These are phyloP conservation scores for Clavulina sp. DNA, from an alignment of 768 basidiomycete genomes.

Conservation along the genomic window DNA sequence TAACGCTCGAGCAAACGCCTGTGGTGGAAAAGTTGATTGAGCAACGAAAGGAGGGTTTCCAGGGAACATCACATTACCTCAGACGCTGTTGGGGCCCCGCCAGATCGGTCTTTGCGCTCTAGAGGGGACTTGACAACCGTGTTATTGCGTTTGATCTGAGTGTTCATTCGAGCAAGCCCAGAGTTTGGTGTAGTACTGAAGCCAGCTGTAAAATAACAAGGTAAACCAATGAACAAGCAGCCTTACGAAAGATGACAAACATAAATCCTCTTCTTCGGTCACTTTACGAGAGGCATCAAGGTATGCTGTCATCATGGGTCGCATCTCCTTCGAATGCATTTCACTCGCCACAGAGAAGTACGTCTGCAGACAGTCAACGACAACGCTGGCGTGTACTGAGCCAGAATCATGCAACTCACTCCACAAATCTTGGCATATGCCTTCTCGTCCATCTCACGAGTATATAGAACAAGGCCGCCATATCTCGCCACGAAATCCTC, in stretches of 20 bases:
- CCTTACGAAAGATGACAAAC: neutral
- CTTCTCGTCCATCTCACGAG: conserved; percentile 90
- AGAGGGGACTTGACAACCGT: conserved; percentile 68
- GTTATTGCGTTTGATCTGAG: conserved; percentile 34
- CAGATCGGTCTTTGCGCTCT: conserved; percentile 39
- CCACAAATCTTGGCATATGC: conserved; percentile 81
- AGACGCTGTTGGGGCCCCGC: conserved; percentile 47
- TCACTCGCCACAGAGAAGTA: conserved; percentile 81
- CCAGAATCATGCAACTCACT: conserved; percentile 28
- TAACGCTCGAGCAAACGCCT: conserved; percentile 63
- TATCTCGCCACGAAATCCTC: conserved; percentile 78
- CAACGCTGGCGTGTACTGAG: neutral
- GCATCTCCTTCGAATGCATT: conserved; percentile 68
- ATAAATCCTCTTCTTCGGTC: conserved; percentile 39
- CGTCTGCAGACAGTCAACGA: conserved; percentile 31
- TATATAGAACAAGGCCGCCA: conserved; percentile 73
- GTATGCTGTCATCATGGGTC: conserved; percentile 44
- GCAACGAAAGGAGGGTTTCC: conserved; percentile 1
- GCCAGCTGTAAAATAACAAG: conserved; percentile 12
- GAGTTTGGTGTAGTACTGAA: conserved; percentile 13
- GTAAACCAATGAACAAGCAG: conserved; percentile 1
- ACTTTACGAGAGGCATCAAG: conserved; percentile 43
- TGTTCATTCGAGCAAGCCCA: conserved; percentile 12
- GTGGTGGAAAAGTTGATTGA: too few species aligned
- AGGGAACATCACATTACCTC: conserved; percentile 40